Percentiles rank a stretch among this genome's conserved stretches.
phyloP scores from a whole-genome alignment of 2,329 filamentous ascomycete genomes.

The Corynespora cassiicola region DNA sequence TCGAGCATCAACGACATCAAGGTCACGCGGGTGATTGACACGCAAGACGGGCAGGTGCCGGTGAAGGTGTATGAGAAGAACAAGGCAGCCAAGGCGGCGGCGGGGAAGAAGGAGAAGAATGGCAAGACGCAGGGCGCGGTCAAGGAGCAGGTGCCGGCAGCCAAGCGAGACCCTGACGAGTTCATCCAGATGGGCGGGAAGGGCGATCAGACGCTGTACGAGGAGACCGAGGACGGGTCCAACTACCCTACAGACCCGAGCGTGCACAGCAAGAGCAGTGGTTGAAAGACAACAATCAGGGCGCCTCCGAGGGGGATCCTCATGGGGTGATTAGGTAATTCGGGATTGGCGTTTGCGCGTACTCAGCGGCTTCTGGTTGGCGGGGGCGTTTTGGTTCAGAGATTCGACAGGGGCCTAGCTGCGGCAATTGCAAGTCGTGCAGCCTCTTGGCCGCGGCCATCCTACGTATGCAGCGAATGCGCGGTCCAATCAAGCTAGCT shows the following conservation, averaged over 20 bases:
- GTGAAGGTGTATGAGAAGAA: constrained; percentile 51
- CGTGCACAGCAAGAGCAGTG: too few species aligned
- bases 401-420: too few species aligned
- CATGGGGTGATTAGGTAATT: too few species aligned
- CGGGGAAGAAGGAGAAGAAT: constrained; percentile 21
- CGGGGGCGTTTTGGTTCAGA: constrained; percentile 11
- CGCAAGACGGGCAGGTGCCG: constrained; percentile 57
- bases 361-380: constrained; percentile 20
- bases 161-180: constrained; percentile 71
- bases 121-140: constrained; percentile 17
- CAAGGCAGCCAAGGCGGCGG: constrained; percentile 24
- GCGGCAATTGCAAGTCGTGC: too few species aligned
- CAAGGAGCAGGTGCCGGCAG: constrained; percentile 70
- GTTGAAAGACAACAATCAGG: too few species aligned
- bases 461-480: too few species aligned
- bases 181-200: constrained; percentile 87
- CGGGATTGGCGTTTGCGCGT: constrained; percentile 21
- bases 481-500: too few species aligned
- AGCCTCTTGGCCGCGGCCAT: too few species aligned
- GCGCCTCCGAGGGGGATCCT: too few species aligned
- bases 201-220: constrained; percentile 81
- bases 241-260: constrained; percentile 38
- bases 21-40: constrained; percentile 64
- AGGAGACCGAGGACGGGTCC: constrained; percentile 63
- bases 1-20: constrained; percentile 80